phyloP scores from a whole-genome alignment of 768 basidiomycete genomes.

The Termitomyces sp. region DNA sequence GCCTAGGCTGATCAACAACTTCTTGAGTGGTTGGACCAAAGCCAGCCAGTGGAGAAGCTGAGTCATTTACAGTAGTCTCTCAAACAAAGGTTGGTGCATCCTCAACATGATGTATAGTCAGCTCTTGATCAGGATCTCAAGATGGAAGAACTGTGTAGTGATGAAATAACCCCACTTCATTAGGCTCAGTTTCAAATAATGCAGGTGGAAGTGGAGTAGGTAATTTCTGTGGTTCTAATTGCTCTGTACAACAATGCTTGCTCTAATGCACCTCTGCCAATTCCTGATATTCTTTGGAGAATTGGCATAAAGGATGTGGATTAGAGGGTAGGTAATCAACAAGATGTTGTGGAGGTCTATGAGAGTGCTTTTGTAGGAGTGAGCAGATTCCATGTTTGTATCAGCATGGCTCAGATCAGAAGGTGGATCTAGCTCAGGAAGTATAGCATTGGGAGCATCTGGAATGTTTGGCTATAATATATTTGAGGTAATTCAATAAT shows the following conservation, averaged over 20 bases:
- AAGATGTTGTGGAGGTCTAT: neutral
- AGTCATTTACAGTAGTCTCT: neutral
- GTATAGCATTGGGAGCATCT: too few species aligned
- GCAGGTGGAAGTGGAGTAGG: neutral
- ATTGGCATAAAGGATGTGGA: neutral
- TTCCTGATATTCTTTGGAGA: neutral
- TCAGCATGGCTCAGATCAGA: too few species aligned
- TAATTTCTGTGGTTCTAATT: neutral
- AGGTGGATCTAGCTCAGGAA: too few species aligned
- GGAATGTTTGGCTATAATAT: too few species aligned
- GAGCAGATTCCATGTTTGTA: too few species aligned
- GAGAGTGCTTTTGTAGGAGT: neutral
- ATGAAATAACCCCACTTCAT: neutral
- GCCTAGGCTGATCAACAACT: neutral
- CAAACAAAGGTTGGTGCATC: neutral
- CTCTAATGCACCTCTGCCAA: neutral
- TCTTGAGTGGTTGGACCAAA: neutral
- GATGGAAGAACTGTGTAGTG: neutral
- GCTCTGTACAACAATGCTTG: neutral
- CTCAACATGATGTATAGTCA: neutral
- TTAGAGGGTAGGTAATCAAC: neutral
- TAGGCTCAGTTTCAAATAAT: neutral
- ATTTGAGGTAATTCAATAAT: neutral
- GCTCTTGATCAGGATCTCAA: neutral
- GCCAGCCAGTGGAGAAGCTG: neutral